Base-by-base conservation (phyloP, 805 yeast genomes). In the Cyberlindnera mississippiensis region DNA sequence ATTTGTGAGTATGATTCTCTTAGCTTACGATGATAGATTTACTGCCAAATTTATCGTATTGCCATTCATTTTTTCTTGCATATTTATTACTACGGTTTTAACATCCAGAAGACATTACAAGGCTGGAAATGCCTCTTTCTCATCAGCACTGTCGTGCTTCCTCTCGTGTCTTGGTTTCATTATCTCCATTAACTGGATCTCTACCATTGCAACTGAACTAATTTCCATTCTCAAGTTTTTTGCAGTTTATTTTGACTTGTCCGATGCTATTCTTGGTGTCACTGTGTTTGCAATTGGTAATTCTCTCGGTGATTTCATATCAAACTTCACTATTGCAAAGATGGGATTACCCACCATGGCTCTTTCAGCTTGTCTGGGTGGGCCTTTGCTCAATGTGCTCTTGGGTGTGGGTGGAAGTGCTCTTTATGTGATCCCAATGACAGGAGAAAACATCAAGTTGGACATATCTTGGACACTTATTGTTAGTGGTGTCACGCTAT, bases 221-320 rank as follows among this genome's bases (percentile, higher is more conserved):
- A 85, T 91, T 28, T 72, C 76, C 9, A 69, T 82, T 2, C 64
- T 91, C 40, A 78, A 80, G 41, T 69, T 82, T 27, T 60, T 85
- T 44, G 80, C 90, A 0, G 64, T 77, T 2, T 66, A 80, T 1
- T 77, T 77, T 40, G 58, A 76, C 33, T 58, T 91, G 11, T 77
- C 89, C 12, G 93, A 87, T 50, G 90, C 90, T 1, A 75, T 90
- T 11, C 64, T 91, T 22, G 99, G 99, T 0, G 66, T 89, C 10
- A 91, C 98, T 0, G 73, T 91, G 0, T 91, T 91, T 67, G 96
- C 98, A 0, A 67, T 91, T 49, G 99, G 99, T 12, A 93, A 91
- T 61, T 90, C 96, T 0, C 64, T 87, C 10, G 97, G 97, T 8
- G 99, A 91, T 57, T 68, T 90, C 38, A 80, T 90, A 2, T 84